Percentiles rank a stretch among this genome's conserved stretches.
Evolutionary conservation across 1,284 basidiomycete species (phyloP).

Genomic region (Malassezia sympodialis): DNA sequence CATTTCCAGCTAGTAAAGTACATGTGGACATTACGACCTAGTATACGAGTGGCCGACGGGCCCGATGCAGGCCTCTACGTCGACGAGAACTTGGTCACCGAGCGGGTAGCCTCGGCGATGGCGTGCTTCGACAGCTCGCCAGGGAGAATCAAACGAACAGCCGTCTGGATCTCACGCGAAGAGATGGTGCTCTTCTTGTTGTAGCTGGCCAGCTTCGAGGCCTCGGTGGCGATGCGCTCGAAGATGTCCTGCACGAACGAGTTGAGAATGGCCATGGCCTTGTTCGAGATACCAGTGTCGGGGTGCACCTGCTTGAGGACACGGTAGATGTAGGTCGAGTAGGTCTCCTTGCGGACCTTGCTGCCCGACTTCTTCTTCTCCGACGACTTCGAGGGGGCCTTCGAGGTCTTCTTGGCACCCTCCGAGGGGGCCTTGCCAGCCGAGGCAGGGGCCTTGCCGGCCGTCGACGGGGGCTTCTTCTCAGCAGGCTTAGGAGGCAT

Average conservation of each 20-base stretch:
- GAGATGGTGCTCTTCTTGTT: slow-evolving; percentile 49
- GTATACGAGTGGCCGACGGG: background rate
- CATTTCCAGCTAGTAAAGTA: slow-evolving; percentile 19
- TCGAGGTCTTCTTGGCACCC: slow-evolving; percentile 56
- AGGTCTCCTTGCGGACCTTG: slow-evolving; percentile 57
- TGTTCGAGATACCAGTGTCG: slow-evolving; percentile 52
- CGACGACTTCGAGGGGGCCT: slow-evolving; percentile 52
- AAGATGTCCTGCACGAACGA: slow-evolving; percentile 52
- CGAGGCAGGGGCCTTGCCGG: slow-evolving; percentile 55
- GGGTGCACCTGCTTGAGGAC: slow-evolving; percentile 57
- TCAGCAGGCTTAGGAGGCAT: slow-evolving; percentile 47
- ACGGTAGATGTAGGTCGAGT: slow-evolving; percentile 50
- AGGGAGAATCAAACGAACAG: slow-evolving; percentile 46
- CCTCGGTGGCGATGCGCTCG: slow-evolving; percentile 50
- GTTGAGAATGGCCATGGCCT: slow-evolving; percentile 50
- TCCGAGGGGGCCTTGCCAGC: slow-evolving; percentile 53
- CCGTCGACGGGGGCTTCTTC: slow-evolving; percentile 55
- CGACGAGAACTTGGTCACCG: slow-evolving; percentile 55
- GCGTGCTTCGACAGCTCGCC: slow-evolving; percentile 71
- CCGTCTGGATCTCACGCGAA: slow-evolving; percentile 49
- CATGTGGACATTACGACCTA: slow-evolving; percentile 12
- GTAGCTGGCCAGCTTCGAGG: slow-evolving; percentile 48
- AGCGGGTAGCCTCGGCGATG: slow-evolving; percentile 70
- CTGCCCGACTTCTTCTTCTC: slow-evolving; percentile 58
- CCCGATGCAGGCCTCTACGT: slow-evolving; percentile 40